phyloP scores from a whole-genome alignment of 805 yeast genomes.

The Soucietia sequanensis region DNA sequence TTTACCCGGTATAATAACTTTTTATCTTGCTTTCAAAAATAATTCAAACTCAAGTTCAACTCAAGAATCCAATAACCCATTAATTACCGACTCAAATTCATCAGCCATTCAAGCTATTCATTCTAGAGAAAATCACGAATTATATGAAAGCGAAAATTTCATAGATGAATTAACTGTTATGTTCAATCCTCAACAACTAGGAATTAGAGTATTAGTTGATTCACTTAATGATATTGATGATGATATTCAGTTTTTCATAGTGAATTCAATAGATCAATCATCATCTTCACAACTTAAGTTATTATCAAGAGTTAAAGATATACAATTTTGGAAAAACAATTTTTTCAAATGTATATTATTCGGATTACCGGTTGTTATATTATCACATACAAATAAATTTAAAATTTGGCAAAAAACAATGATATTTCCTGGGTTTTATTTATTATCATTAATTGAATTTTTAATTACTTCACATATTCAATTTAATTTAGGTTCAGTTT shows the following conservation, averaged over 20 bases:
- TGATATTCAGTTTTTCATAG: conserved; percentile 52
- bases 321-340: conserved; percentile 63
- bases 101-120: conserved; percentile 12
- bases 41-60: background rate
- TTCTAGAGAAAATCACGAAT: conserved; percentile 14
- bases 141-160: conserved; percentile 13
- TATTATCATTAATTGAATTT: conserved; percentile 63
- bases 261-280: conserved; percentile 51
- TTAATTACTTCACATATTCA: conserved; percentile 59
- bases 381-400: conserved; percentile 48
- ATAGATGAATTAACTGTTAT: conserved; percentile 39
- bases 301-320: conserved; percentile 69
- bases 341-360: conserved; percentile 51
- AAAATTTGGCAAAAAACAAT: conserved; percentile 28
- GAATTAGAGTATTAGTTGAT: conserved; percentile 63
- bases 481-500: conserved; percentile 63
- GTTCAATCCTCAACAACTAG: conserved; percentile 52
- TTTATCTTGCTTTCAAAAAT: conserved; percentile 20
- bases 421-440: conserved; percentile 59
- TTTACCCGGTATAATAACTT: conserved; percentile 26
- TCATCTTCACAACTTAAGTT: conserved; percentile 64
- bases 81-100: conserved; percentile 14
- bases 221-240: conserved; percentile 42
- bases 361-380: conserved; percentile 61
- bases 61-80: conserved; percentile 3